Evolutionary conservation across 2,329 filamentous ascomycete genomes (phyloP).

Genomic region (Epichloe elymi): DNA sequence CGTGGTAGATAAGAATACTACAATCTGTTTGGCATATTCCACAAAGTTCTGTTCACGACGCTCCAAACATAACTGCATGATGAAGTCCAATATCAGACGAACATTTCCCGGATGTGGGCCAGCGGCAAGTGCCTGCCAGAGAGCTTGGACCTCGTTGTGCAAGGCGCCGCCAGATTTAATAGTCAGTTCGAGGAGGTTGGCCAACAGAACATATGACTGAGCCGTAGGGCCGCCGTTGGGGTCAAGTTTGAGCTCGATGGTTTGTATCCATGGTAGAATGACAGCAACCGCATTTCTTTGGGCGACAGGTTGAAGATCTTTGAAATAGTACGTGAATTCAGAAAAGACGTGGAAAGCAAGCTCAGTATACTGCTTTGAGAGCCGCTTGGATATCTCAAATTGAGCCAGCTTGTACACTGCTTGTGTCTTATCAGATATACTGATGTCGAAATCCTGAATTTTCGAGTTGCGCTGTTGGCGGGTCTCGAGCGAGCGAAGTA

Average conservation of each 20-base stretch:
- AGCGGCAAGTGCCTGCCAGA: constrained; percentile 93
- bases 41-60: constrained; percentile 96
- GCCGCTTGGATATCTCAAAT: constrained; percentile 85
- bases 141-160: constrained; percentile 91
- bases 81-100: constrained; percentile 86
- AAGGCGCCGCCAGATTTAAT: constrained; percentile 79
- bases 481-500: constrained; percentile 72
- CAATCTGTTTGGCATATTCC: constrained; percentile 94
- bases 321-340: constrained; percentile 89
- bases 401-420: constrained; percentile 96
- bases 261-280: constrained; percentile 91
- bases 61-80: constrained; percentile 86
- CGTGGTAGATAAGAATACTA: constrained; percentile 85
- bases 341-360: constrained; percentile 91
- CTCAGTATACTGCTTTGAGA: constrained; percentile 79
- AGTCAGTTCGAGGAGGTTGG: constrained; percentile 91
- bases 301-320: constrained; percentile 65
- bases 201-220: constrained; percentile 85
- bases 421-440: constrained; percentile 95
- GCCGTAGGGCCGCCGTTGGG: constrained; percentile 83
- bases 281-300: constrained; percentile 92
- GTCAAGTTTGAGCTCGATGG: constrained; percentile 82
- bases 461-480: constrained; percentile 70
- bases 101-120: constrained; percentile 91
- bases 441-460: constrained; percentile 94